Conservation (phyloP, 768 basidiomycete genomes). For the Pleurotus ostreatus region DNA sequence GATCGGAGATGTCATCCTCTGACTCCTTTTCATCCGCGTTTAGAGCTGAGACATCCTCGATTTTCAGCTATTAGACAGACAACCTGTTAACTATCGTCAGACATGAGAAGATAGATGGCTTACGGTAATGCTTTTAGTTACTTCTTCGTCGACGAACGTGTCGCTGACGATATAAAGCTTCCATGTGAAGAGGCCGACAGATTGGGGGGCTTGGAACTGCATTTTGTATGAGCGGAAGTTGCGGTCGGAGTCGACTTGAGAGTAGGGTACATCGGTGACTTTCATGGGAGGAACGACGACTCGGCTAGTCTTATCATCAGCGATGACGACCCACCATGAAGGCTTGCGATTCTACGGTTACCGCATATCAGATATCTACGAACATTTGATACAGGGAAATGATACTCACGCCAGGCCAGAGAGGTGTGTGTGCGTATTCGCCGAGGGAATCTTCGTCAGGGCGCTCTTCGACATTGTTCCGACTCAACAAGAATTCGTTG, state of each 20-base stretch:
- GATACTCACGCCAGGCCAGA: conserved; percentile 78
- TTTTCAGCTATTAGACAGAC: conserved; percentile 58
- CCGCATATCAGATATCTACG: conserved; percentile 1
- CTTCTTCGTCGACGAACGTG: conserved; percentile 83
- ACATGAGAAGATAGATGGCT: conserved; percentile 20
- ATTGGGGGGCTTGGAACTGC: conserved; percentile 92
- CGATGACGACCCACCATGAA: conserved; percentile 88
- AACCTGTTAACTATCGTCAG: conserved; percentile 9
- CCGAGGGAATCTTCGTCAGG: conserved; percentile 32
- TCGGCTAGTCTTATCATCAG: conserved; percentile 80
- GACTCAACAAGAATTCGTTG: conserved; percentile 61
- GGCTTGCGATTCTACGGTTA: conserved; percentile 74
- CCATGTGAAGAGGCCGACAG: conserved; percentile 83
- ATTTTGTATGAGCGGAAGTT: conserved; percentile 84
- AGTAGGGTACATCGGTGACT: conserved; percentile 74
- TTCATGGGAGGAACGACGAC: conserved; percentile 85
- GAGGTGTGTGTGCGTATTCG: conserved; percentile 84
- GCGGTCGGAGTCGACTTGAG: conserved; percentile 40
- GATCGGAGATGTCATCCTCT: conserved; percentile 97
- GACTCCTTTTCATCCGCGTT: conserved; percentile 50
- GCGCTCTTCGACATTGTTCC: conserved; percentile 61
- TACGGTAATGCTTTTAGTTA: conserved; percentile 66
- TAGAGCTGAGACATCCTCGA: conserved; percentile 66
- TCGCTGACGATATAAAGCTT: conserved; percentile 84
- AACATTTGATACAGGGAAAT: background rate